Conservation (phyloP, 306 rosid genomes). For the Adenanthera pavonina region DNA sequence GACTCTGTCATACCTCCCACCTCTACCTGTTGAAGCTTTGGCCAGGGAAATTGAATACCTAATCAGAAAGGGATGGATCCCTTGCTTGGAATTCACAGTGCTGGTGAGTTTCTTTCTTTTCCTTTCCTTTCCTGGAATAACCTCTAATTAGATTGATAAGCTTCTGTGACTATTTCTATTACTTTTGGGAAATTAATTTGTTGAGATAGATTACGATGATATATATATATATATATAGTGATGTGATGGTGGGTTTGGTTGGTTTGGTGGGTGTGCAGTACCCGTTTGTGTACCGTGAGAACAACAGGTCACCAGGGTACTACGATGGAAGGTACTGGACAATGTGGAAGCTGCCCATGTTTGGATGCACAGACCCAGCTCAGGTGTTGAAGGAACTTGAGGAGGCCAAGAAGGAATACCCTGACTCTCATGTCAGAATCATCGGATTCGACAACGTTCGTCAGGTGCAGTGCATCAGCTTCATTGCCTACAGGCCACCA, state of each 20-base stretch:
- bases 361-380: conserved; percentile 61
- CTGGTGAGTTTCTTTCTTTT: conserved; percentile 40
- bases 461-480: conserved; percentile 86
- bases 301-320: conserved; percentile 75
- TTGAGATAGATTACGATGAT: no score
- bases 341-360: conserved; percentile 98
- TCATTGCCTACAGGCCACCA: conserved; percentile 78
- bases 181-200: no score
- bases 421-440: conserved; percentile 56
- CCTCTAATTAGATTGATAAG: no score
- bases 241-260: background rate
- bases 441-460: conserved; percentile 87
- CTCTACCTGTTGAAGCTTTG: background rate
- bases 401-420: conserved; percentile 57
- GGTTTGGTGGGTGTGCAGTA: conserved; percentile 42
- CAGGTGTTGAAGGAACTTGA: conserved; percentile 63
- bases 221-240: no score
- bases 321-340: conserved; percentile 91
- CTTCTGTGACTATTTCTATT: no score
- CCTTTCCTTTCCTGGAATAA: no score
- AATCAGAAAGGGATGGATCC: conserved; percentile 61
- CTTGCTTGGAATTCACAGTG: conserved; percentile 78
- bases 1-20: conserved; percentile 90
- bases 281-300: conserved; percentile 59
- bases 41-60: conserved; percentile 70